A percentile compares a stretch with the other conserved stretches of the same genome.
These are phyloP conservation scores for Trametes sanguinea DNA, from an alignment of 768 basidiomycete genomes.

Conservation along the genomic window DNA sequence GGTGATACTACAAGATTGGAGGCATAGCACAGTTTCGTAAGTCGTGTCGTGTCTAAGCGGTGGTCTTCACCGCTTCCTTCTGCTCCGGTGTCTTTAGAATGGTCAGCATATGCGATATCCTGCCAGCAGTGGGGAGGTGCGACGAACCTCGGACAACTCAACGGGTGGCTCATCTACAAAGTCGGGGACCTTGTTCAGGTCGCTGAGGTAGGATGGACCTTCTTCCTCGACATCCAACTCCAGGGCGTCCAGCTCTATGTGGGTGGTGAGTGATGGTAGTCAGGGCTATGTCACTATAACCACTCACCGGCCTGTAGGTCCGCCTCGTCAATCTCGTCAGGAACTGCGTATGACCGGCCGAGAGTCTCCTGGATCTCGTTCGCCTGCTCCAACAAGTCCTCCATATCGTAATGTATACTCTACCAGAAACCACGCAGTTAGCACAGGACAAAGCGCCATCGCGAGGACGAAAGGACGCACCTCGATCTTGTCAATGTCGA, in stretches of 20 bases:
- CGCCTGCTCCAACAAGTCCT: slow-evolving; percentile 93
- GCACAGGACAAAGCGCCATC: neutral
- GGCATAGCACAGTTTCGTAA: too few species aligned
- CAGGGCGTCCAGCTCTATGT: slow-evolving; percentile 88
- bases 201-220: slow-evolving; percentile 83
- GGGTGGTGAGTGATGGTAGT: neutral
- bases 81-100: slow-evolving; percentile 20
- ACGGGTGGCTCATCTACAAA: slow-evolving; percentile 89
- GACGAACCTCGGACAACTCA: slow-evolving; percentile 59
- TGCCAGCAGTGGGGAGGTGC: too few species aligned
- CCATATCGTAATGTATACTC: slow-evolving; percentile 98
- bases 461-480: slow-evolving; percentile 43
- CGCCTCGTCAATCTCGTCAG: slow-evolving; percentile 96
- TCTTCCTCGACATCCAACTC: slow-evolving; percentile 92
- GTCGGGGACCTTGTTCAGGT: slow-evolving; percentile 87
- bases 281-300: neutral
- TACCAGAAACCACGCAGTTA: slow-evolving; percentile 32
- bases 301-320: slow-evolving; percentile 90
- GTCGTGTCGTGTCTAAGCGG: slow-evolving; percentile 19
- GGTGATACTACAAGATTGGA: slow-evolving; percentile 14
- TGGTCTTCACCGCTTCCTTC: slow-evolving; percentile 37
- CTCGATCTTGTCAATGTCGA: slow-evolving; percentile 98
- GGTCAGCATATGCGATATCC: neutral
- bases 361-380: slow-evolving; percentile 97
- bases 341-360: slow-evolving; percentile 91